phyloP scores from a whole-genome alignment of 2,329 filamentous ascomycete genomes.

The Exserohilum rostratum region DNA sequence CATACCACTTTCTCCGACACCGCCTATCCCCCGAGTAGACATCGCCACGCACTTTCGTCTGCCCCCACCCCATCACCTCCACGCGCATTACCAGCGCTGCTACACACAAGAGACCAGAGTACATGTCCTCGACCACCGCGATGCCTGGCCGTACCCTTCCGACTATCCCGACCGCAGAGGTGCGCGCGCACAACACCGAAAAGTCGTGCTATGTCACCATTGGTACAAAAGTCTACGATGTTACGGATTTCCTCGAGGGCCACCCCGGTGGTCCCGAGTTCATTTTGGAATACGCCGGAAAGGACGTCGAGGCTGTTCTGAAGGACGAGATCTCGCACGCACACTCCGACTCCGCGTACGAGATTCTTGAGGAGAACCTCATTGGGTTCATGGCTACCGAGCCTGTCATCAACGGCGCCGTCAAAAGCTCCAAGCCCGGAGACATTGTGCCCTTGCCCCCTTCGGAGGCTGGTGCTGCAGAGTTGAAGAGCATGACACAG shows the following conservation, averaged over 20 bases:
- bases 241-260: slow-evolving; percentile 87
- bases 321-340: slow-evolving; percentile 81
- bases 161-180: slow-evolving; percentile 79
- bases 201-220: slow-evolving; percentile 94
- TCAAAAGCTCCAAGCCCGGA: slow-evolving; percentile 55
- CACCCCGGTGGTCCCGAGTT: slow-evolving; percentile 91
- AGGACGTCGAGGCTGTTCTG: slow-evolving; percentile 82
- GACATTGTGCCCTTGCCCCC: slow-evolving; percentile 61
- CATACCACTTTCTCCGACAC: not conserved
- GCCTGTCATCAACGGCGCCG: slow-evolving; percentile 59
- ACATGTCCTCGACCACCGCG: slow-evolving; percentile 30
- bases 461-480: slow-evolving; percentile 54
- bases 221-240: slow-evolving; percentile 89
- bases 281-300: slow-evolving; percentile 86
- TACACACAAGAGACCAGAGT: not conserved
- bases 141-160: slow-evolving; percentile 87
- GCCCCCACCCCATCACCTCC: not conserved
- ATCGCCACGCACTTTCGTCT: not conserved
- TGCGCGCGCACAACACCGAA: slow-evolving; percentile 77
- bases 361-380: slow-evolving; percentile 85
- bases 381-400: slow-evolving; percentile 78
- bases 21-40: not conserved
- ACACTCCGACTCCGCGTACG: slow-evolving; percentile 93
- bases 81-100: not conserved
- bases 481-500: slow-evolving; percentile 55